A percentile compares a stretch with the other conserved stretches of the same genome.
Conservation (phyloP, 2,329 filamentous ascomycete genomes). For the Fusarium tupiense region DNA sequence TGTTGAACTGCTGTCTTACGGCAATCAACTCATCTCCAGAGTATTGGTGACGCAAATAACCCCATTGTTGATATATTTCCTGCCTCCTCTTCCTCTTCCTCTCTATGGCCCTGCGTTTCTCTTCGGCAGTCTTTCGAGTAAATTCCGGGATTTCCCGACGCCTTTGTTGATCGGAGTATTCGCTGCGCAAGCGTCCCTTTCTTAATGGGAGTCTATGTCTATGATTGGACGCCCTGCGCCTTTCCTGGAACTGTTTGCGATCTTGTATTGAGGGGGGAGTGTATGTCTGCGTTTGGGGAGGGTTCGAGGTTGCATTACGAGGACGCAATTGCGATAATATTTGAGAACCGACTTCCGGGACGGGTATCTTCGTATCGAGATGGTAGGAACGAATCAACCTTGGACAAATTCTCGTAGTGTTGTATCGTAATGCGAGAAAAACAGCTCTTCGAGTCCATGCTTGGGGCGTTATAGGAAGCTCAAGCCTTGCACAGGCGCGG, state of each 20-base stretch:
- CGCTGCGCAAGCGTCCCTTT: neutral
- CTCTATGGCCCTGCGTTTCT: neutral
- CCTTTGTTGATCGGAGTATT: neutral
- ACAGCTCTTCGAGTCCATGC: constrained; percentile 30
- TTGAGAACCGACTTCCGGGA: constrained; percentile 6
- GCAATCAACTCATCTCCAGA: constrained; percentile 33
- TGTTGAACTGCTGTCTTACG: constrained; percentile 40
- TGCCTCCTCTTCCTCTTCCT: constrained; percentile 5
- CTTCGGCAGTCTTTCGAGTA: constrained; percentile 1
- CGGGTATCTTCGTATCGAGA: neutral
- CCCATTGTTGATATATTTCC: constrained; percentile 45
- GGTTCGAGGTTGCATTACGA: constrained; percentile 7
- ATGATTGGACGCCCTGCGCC: neutral
- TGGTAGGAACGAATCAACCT: constrained; percentile 23
- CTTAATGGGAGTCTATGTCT: neutral
- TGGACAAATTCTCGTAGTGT: neutral
- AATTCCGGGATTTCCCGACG: neutral
- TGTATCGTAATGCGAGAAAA: constrained; percentile 23
- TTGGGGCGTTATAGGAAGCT: constrained; percentile 22
- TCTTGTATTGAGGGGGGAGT: neutral
- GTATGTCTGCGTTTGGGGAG: neutral
- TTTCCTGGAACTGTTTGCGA: neutral
- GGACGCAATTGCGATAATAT: constrained; percentile 33
- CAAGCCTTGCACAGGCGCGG: constrained; percentile 40
- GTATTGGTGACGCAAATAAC: constrained; percentile 45